Evolutionary conservation across 352 stramenopile genomes (phyloP), one percentile per base, ranked within the genome.

Genomic region (Blastocystis sp.): DNA sequence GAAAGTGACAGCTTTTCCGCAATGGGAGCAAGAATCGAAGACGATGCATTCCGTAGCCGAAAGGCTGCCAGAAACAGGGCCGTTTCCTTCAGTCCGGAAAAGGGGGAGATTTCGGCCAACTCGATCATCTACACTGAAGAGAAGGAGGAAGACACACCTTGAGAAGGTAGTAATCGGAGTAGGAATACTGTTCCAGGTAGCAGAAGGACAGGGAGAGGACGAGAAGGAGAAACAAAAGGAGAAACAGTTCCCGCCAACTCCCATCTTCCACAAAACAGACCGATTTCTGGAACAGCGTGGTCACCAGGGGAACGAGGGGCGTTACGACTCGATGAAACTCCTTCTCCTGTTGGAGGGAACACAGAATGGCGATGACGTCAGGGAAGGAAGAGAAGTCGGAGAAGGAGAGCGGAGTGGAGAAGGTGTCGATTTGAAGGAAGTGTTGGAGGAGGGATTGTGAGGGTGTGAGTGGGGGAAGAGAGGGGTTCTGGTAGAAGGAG

Each of bases 121-220:
- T 84, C 74, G 34, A 69, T 14, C 10, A 21, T 70, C 64, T 74
- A 74, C 3, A 38, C 10, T 23, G 34, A 74, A 48, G 14, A 19
- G 4, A 9, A 43, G 19, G 9, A 74, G 2, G 19, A 21, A 38
- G 10, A 17, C 64, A 48, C 48, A 74, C 64, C 43, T 84, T 84
- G 41, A 28, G 43, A 28, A 84, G 48, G 48, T 84, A 84, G 66
- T 84, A 84, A 17, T 67, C 21, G 1, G 14, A 38, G 23, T 84
- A 84, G 53, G 65, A 59, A 40, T 84, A 84, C 21, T 69, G 48
- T 84, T 84, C 74, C 53, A 84, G 21, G 66, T 59, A 84, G 23
- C 41, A 67, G n/a, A 53, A 84, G 23, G 53, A 84, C 38, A 84
- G 28, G 14, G 74, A 67, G 10, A 84, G 21, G 9, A 52, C 5